Base-by-base conservation (phyloP, 768 basidiomycete genomes). In the Leucocoprinus leucothites region DNA sequence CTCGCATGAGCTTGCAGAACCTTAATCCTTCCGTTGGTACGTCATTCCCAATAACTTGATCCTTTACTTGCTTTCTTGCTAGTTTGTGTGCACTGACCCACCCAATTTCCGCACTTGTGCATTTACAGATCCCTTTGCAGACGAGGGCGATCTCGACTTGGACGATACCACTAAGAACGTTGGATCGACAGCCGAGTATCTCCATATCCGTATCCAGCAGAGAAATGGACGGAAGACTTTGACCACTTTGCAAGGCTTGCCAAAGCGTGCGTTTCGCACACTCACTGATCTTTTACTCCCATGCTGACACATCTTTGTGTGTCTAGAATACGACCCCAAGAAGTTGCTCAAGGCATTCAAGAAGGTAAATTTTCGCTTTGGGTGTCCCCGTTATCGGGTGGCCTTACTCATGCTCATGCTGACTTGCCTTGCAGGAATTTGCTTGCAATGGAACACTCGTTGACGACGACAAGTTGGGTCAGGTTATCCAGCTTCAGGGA, bases 301-400 rank as follows among this genome's bases (percentile, higher is more conserved):
- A 47, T 41, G 35, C 46, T 41, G 51, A 48, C 47, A 24, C 28
- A 8, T 44, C 47, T 48, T 49, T 57, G 35, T 35, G 59, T 42
- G 49, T 48, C 41, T 68, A 94, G 94, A 94, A 75, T 98, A 96
- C 73, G 94, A 98, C 71, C 82, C 86, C 62, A 98, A 97, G 86
- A 99, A 98, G 77, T 81, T 99, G 61, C 80, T 98, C 72, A 98
- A 98, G 72, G 94, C 91, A 13, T 97, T 98, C 81, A 99, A 98
- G 83, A 99, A 98, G 88, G 93, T 89, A 56, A 45, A 42, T 14
- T 47, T 59, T 3, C 53, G 41, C 61, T 63, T 8, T 26, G n/a
- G n/a, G n/a, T n/a, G n/a, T n/a, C n/a, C n/a, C n/a, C 19, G n/a
- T 8, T 40, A 48, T 19, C 45, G 13, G 26, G 40, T 41, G 41